Evolutionary conservation across 257 asterid genomes (phyloP), one percentile per base, ranked within the genome.

Genomic region (Solanum infundibuliforme): DNA sequence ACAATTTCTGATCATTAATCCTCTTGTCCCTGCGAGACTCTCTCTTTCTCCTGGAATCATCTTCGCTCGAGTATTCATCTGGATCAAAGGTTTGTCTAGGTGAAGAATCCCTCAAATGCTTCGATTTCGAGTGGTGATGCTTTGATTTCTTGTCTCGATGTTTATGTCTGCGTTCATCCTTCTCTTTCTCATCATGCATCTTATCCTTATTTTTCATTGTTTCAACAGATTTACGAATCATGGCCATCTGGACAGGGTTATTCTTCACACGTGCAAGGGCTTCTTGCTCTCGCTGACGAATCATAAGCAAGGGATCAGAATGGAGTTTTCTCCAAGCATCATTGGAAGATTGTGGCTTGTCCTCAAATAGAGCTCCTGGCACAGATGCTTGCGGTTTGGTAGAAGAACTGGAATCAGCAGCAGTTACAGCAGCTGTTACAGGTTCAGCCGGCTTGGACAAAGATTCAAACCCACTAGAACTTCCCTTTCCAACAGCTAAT

Each of bases 281-380:
- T 90, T 97, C 98, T 90, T 97, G 99, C 91, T 97, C 99, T 88
- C 94, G 92, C 91, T 93, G 98, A 62, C 98, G 97, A 87, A 97
- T 97, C 94, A 96, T 86, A 89, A 96, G 99, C 94, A 96, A 88
- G 85, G 99, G 99, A 89, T 97, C 99, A 8, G 98, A 92, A 90
- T 94, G 98, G 84, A 97, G 98, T 90, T 97, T 97, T 92, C 99
- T 96, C 99, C 99, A 97, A 13, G 99, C 88, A 90, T 96, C 99
- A 87, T 95, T 95, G 66, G 99, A 95, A n/a, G 99, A 92, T 87
- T 94, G 96, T 12, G 98, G 97, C 90, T 95, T 95, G 34, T 95
- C 99, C 91, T 97, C 99, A 89, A 97, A 97, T 87, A 95, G 91
- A 39, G 98, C 98, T 86, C 99, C 99, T 1, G 94, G 98, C 8